Evolutionary conservation across 345 rosid species (phyloP).

Genomic region (Acer yangbiense): DNA sequence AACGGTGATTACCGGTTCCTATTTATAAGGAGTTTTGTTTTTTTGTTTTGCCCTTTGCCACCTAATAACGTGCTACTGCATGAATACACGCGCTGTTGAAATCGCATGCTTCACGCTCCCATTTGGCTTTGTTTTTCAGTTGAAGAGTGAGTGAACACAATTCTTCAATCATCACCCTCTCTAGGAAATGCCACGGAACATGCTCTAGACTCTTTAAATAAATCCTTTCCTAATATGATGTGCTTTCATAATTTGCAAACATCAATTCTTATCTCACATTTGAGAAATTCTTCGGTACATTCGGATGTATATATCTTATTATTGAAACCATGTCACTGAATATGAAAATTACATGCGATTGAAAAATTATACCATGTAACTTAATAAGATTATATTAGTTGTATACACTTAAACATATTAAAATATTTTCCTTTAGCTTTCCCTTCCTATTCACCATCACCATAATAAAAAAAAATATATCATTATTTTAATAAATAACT

Average conservation of each 20-base stretch:
- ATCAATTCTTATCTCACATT: not conserved
- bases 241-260: not conserved
- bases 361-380: no score
- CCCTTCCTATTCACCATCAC: no score
- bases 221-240: not conserved
- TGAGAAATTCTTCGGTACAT: not conserved
- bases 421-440: no score
- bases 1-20: slow-evolving; percentile 38
- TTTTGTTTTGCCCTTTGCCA: slow-evolving; percentile 13
- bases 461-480: no score
- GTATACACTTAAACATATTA: no score
- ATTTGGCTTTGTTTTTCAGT: not conserved
- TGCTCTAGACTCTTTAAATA: not conserved
- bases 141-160: no score
- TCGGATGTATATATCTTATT: no score
- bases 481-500: no score
- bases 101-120: not conserved
- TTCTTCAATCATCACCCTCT: no score
- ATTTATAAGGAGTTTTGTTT: slow-evolving; percentile 23
- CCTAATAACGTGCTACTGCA: not conserved
- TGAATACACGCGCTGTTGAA: not conserved
- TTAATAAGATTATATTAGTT: no score
- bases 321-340: no score
- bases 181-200: not conserved
- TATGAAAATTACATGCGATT: no score